Percentiles rank a stretch among this genome's conserved stretches.
These are phyloP conservation scores for Leccinum longicurvipes DNA, from an alignment of 768 basidiomycete genomes.

Conservation along the genomic window DNA sequence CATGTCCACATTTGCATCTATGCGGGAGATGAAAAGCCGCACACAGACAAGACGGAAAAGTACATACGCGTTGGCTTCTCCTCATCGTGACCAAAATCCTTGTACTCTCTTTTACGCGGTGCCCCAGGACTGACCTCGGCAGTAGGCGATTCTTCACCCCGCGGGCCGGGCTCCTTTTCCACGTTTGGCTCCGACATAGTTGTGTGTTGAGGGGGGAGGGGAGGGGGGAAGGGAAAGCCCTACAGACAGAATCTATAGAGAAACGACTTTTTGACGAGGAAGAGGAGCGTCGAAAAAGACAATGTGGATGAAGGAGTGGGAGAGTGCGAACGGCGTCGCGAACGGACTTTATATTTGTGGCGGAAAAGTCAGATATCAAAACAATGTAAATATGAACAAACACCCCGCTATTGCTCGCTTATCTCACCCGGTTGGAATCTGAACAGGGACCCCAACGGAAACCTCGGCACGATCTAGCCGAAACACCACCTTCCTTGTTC, in stretches of 20 bases:
- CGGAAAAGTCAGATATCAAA: constrained; percentile 28
- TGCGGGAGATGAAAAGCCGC: constrained; percentile 1
- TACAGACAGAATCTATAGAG: constrained; percentile 29
- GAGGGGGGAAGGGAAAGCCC: constrained; percentile 17
- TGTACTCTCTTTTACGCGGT: constrained; percentile 79
- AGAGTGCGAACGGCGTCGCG: constrained; percentile 25
- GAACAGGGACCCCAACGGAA: constrained; percentile 17
- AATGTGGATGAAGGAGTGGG: constrained; percentile 30
- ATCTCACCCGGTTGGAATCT: constrained; percentile 22
- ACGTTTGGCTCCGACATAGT: constrained; percentile 39
- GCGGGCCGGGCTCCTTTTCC: constrained; percentile 67
- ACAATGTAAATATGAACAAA: constrained; percentile 25
- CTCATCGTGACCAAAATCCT: constrained; percentile 76
- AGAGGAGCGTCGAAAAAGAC: constrained; percentile 6
- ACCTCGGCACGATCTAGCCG: constrained; percentile 25
- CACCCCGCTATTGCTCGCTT: constrained; percentile 23
- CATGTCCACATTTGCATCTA: constrained; percentile 90
- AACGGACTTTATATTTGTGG: constrained; percentile 35
- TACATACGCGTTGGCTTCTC: constrained; percentile 65
- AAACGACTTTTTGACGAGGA: constrained; percentile 11
- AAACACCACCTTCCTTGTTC: constrained; percentile 8
- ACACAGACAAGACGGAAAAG: background rate
- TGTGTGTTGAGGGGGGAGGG: background rate
- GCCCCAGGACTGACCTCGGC: constrained; percentile 23
- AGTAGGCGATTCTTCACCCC: constrained; percentile 44